Evolutionary conservation across 164 flowering plant genomes (phyloP).

Genomic region (Umbellularia californica): DNA sequence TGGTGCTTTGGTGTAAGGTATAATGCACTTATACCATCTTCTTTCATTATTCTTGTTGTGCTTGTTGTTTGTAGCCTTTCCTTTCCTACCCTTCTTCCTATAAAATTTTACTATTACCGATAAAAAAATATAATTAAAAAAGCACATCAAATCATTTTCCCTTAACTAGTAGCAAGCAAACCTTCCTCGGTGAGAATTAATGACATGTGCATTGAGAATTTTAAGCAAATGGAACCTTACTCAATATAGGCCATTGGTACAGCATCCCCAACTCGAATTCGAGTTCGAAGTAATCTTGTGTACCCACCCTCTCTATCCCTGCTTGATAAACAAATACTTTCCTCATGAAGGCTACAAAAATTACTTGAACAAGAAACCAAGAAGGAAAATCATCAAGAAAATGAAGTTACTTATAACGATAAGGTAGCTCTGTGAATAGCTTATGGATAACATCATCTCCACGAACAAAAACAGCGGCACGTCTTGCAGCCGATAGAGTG

Average conservation of each 20-base stretch:
- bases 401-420: conserved; percentile 69
- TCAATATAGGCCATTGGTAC: conserved; percentile 98
- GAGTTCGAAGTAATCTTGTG: conserved; percentile 87
- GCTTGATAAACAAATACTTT: conserved; percentile 23
- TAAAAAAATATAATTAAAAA: too few species aligned
- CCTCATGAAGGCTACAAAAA: conserved; percentile 22
- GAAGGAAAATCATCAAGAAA: conserved; percentile 4
- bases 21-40: too few species aligned
- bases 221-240: conserved; percentile 36
- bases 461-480: conserved; percentile 88
- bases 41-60: too few species aligned
- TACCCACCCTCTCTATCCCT: conserved; percentile 97
- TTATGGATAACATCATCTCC: conserved; percentile 96
- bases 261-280: conserved; percentile 95
- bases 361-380: conserved; percentile 5
- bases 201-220: neutral
- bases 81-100: too few species aligned
- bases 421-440: conserved; percentile 86
- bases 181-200: neutral
- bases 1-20: too few species aligned
- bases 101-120: too few species aligned
- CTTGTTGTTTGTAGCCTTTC: too few species aligned
- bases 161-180: neutral
- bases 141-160: neutral
- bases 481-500: conserved; percentile 75